These are phyloP conservation scores for Podosphaera fusca DNA, from an alignment of 2,329 filamentous ascomycete species.

Conservation along the genomic window DNA sequence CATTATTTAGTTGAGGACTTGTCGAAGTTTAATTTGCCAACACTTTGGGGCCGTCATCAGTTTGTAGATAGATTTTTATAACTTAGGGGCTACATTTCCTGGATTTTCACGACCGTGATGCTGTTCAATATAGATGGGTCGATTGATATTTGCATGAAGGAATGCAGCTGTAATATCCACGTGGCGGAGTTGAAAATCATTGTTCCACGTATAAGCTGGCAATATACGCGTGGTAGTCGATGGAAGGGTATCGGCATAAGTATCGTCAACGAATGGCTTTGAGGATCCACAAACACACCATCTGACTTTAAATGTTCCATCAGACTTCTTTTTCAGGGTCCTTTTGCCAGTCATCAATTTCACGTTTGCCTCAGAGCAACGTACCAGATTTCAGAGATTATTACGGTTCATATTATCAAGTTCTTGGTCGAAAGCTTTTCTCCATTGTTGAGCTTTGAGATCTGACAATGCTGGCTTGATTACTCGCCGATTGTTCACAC, in stretches of 20 bases:
- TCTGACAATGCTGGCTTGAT: no score
- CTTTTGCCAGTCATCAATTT: no score
- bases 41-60: not conserved
- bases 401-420: no score
- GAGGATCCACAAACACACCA: no score
- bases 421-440: no score
- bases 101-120: not conserved
- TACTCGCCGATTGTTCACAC: no score
- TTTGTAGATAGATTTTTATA: not conserved
- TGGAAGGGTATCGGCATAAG: not conserved
- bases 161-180: constrained; percentile 1
- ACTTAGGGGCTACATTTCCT: not conserved
- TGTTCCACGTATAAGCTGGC: not conserved
- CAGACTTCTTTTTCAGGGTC: no score
- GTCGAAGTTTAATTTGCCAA: not conserved
- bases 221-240: not conserved
- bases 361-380: no score
- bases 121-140: not conserved
- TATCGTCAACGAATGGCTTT: no score
- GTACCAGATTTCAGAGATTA: no score
- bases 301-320: no score
- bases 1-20: not conserved
- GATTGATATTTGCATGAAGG: not conserved
- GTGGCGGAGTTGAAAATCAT: not conserved
- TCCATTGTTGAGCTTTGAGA: no score